A percentile compares a stretch with the other conserved stretches of the same genome.
Evolutionary conservation across 345 rosid genomes (phyloP).

Genomic region (Kandelia obovata): DNA sequence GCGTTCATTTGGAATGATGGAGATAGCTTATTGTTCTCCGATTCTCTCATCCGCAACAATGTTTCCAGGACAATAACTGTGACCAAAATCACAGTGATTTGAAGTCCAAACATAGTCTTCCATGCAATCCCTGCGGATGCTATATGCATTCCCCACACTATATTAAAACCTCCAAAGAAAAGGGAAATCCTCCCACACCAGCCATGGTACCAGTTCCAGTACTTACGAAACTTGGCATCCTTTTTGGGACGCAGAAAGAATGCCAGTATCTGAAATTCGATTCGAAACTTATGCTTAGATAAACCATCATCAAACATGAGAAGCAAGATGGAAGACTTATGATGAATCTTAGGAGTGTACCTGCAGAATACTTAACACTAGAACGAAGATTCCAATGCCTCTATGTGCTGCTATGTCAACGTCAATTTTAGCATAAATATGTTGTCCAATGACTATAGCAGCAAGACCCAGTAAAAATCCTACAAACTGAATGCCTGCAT

Average conservation of each 20-base stretch:
- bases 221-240: constrained; percentile 61
- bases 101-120: constrained; percentile 77
- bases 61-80: constrained; percentile 56
- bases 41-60: constrained; percentile 38
- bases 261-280: constrained; percentile 55
- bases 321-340: too few relatives aligned
- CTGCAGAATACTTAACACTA: constrained; percentile 75
- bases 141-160: constrained; percentile 61
- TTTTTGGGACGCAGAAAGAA: constrained; percentile 71
- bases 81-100: constrained; percentile 46
- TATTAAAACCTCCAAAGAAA: constrained; percentile 71
- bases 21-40: constrained; percentile 30
- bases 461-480: constrained; percentile 72
- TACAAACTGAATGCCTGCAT: constrained; percentile 52
- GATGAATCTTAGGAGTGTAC: constrained; percentile 22
- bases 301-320: background rate
- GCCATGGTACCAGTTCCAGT: constrained; percentile 89
- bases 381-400: constrained; percentile 78
- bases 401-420: constrained; percentile 60
- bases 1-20: constrained; percentile 68
- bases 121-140: constrained; percentile 55
- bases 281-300: background rate
- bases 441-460: constrained; percentile 58
- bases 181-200: constrained; percentile 80
- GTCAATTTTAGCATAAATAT: constrained; percentile 47